These are phyloP conservation scores for Aspergillus chevalieri DNA, from an alignment of 2,329 filamentous ascomycete genomes.

Conservation along the genomic window DNA sequence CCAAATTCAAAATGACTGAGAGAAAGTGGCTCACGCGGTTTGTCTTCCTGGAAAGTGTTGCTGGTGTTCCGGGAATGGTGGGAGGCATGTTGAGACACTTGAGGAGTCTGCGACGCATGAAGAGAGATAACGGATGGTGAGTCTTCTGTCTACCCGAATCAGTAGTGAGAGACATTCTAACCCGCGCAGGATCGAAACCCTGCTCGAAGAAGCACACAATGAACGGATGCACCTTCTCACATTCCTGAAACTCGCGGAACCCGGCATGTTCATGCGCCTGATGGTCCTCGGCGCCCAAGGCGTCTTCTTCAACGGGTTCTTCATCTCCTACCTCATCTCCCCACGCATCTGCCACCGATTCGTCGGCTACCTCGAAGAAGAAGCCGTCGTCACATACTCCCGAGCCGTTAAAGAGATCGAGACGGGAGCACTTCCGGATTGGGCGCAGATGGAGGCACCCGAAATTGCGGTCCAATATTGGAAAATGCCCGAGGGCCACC, in stretches of 20 bases:
- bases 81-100: slow-evolving; percentile 90
- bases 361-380: slow-evolving; percentile 94
- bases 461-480: slow-evolving; percentile 90
- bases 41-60: slow-evolving; percentile 90
- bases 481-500: slow-evolving; percentile 79
- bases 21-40: slow-evolving; percentile 85
- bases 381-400: slow-evolving; percentile 93
- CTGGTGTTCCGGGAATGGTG: slow-evolving; percentile 94
- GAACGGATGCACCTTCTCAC: slow-evolving; percentile 90
- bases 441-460: slow-evolving; percentile 71
- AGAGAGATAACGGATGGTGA: slow-evolving; percentile 83
- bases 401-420: slow-evolving; percentile 84
- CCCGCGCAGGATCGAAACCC: slow-evolving; percentile 70
- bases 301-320: slow-evolving; percentile 93
- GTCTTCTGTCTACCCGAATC: slow-evolving; percentile 4
- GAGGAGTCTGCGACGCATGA: slow-evolving; percentile 73
- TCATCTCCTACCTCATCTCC: slow-evolving; percentile 78
- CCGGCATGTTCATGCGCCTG: slow-evolving; percentile 81
- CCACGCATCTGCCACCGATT: slow-evolving; percentile 89
- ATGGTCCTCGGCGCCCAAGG: slow-evolving; percentile 91
- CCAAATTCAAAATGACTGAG: slow-evolving; percentile 67
- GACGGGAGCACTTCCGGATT: slow-evolving; percentile 72
- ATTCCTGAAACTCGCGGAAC: slow-evolving; percentile 85
- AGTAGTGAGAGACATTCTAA: slow-evolving; percentile 1
- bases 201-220: slow-evolving; percentile 86